Percentiles rank a stretch among this genome's conserved stretches.
Conservation (phyloP, 2,329 filamentous ascomycete species). For the Lasiodiplodia gonubiensis region DNA sequence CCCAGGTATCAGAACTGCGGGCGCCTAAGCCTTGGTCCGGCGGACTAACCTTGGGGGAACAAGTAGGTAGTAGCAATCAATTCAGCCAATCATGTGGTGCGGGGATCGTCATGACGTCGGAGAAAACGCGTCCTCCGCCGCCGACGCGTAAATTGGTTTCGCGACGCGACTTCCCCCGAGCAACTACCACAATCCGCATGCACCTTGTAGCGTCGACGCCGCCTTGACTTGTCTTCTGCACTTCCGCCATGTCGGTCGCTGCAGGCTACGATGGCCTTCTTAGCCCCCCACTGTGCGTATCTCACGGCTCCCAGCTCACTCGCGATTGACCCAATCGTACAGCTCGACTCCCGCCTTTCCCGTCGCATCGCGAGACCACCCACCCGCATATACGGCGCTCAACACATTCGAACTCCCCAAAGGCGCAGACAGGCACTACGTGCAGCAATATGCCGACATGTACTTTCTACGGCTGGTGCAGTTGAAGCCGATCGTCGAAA, state of each 20-base stretch:
- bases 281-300: conserved; percentile 7
- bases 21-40: conserved; percentile 3
- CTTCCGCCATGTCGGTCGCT: neutral
- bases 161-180: conserved; percentile 1
- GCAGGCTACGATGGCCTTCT: neutral
- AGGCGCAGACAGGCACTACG: conserved; percentile 70
- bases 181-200: conserved; percentile 2
- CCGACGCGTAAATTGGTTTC: conserved; percentile 19
- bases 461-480: conserved; percentile 91
- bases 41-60: conserved; percentile 27
- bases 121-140: conserved; percentile 2
- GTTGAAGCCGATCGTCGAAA: conserved; percentile 82
- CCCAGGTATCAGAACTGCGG: conserved; percentile 27
- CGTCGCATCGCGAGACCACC: conserved; percentile 18
- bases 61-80: neutral
- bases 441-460: conserved; percentile 97
- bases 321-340: conserved; percentile 3
- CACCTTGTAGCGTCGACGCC: neutral
- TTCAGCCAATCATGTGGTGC: neutral
- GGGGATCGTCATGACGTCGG: neutral
- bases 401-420: conserved; percentile 75
- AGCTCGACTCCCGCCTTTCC: conserved; percentile 20
- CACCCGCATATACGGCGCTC: conserved; percentile 74
- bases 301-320: neutral
- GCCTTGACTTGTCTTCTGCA: too few relatives aligned